phyloP scores from a whole-genome alignment of 2,329 filamentous ascomycete species.

The Diaporthe batatas region DNA sequence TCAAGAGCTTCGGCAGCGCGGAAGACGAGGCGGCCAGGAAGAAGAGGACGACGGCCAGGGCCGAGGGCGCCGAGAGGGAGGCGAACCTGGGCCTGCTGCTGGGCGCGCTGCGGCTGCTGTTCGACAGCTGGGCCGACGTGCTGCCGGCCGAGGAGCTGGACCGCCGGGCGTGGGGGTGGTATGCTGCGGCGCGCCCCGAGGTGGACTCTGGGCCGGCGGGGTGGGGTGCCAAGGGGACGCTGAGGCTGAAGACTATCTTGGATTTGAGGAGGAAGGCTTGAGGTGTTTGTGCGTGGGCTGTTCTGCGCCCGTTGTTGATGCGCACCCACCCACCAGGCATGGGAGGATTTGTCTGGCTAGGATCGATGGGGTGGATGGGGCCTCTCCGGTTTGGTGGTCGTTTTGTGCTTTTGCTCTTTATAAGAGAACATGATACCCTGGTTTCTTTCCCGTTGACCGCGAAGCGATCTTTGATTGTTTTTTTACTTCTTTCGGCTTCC shows the following conservation, averaged over 20 bases:
- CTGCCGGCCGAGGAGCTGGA: conserved; percentile 77
- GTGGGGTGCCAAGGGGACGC: conserved; percentile 84
- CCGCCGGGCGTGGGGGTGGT: conserved; percentile 84
- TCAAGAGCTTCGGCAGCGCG: conserved; percentile 70
- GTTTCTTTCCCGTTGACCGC: too few relatives aligned
- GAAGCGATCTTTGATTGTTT: too few relatives aligned
- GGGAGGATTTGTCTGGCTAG: too few relatives aligned
- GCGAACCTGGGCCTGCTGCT: conserved; percentile 78
- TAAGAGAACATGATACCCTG: conserved; percentile 17
- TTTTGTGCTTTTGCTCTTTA: not conserved
- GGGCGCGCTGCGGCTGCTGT: conserved; percentile 78
- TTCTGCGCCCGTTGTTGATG: too few relatives aligned
- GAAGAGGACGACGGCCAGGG: conserved; percentile 59
- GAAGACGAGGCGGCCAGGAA: conserved; percentile 60
- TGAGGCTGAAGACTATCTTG: conserved; percentile 77
- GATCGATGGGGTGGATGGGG: too few relatives aligned
- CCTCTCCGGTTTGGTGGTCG: too few relatives aligned
- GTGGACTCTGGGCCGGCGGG: conserved; percentile 80
- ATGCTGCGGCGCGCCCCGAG: conserved; percentile 80
- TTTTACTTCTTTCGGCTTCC: too few relatives aligned
- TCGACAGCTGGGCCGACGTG: conserved; percentile 78
- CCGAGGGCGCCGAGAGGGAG: conserved; percentile 72
- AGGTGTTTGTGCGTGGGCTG: not conserved
- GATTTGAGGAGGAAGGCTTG: conserved; percentile 62
- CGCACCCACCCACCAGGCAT: not conserved